phyloP scores from a whole-genome alignment of 768 basidiomycete genomes.

The Sarcodon sp. region DNA sequence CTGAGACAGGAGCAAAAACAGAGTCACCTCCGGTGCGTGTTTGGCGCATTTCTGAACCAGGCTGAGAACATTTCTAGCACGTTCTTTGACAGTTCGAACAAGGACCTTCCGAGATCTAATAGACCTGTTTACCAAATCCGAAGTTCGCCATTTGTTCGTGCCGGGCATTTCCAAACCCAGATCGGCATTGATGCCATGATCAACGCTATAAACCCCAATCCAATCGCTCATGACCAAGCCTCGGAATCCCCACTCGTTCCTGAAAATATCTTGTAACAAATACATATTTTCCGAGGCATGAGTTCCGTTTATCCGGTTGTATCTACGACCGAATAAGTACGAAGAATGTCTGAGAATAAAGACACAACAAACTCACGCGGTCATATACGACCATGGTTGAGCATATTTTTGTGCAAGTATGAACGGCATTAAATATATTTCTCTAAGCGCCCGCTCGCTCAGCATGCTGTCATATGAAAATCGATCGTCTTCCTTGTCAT shows the following conservation, averaged over 20 bases:
- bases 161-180: constrained; percentile 78
- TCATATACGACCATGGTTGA: constrained; percentile 46
- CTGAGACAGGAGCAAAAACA: background rate
- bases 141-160: constrained; percentile 58
- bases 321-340: constrained; percentile 22
- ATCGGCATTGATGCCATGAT: constrained; percentile 57
- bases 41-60: constrained; percentile 58
- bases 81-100: constrained; percentile 47
- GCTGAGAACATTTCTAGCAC: constrained; percentile 54
- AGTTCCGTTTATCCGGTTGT: constrained; percentile 64
- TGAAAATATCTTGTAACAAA: constrained; percentile 47
- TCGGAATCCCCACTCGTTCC: constrained; percentile 66
- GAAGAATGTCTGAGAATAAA: background rate
- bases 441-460: constrained; percentile 38
- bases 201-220: constrained; percentile 61
- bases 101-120: constrained; percentile 53
- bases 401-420: constrained; percentile 40
- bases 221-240: constrained; percentile 78
- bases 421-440: constrained; percentile 51
- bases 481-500: constrained; percentile 75
- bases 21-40: constrained; percentile 49
- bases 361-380: constrained; percentile 29
- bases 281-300: constrained; percentile 55
- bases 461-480: constrained; percentile 44
- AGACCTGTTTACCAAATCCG: constrained; percentile 50